These are phyloP conservation scores for Abrus pulchellus DNA, from an alignment of 306 rosid genomes.

Conservation along the genomic window DNA sequence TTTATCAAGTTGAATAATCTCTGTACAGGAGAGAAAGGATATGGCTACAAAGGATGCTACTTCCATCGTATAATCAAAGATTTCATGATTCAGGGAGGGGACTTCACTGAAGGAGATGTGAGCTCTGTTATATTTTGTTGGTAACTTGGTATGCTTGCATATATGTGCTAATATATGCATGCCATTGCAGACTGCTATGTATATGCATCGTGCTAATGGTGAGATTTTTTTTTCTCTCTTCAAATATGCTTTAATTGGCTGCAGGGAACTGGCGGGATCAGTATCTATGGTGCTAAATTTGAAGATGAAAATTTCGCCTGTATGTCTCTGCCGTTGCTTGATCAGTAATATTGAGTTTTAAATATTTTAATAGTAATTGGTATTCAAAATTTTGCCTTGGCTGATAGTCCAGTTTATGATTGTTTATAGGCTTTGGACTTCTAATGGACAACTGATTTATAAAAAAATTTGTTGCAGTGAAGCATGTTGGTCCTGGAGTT, in stretches of 20 bases:
- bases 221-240: slow-evolving; percentile 30
- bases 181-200: slow-evolving; percentile 3
- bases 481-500: slow-evolving; percentile 91
- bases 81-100: slow-evolving; percentile 98
- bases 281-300: slow-evolving; percentile 82
- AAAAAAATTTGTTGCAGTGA: slow-evolving; percentile 67
- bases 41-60: slow-evolving; percentile 80
- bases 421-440: neutral
- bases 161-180: neutral
- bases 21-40: slow-evolving; percentile 88
- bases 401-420: neutral
- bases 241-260: slow-evolving; percentile 43
- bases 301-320: slow-evolving; percentile 79
- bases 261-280: slow-evolving; percentile 95
- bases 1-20: slow-evolving; percentile 39
- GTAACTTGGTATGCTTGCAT: neutral
- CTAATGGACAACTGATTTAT: slow-evolving; percentile 11
- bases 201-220: slow-evolving; percentile 6
- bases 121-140: slow-evolving; percentile 39
- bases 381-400: slow-evolving; percentile 12
- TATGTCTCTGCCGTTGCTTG: slow-evolving; percentile 53
- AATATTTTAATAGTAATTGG: slow-evolving; percentile 6
- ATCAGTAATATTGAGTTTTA: slow-evolving; percentile 31
- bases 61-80: slow-evolving; percentile 88
- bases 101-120: slow-evolving; percentile 90